phyloP scores from a whole-genome alignment of 306 rosid species.

The Cucumis sativus region Cucumber_9930_V3 NC_026657.2:771001-771500 shows the following conservation, averaged over 20 bases:
- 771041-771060: conserved; percentile 80
- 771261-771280: not conserved
- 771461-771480: not conserved
- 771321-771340: not conserved
- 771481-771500: not conserved
- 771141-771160: no score
- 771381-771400: not conserved
- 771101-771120: not conserved
- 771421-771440: not conserved
- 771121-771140: not conserved
- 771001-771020: conserved; percentile 96
- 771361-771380: not conserved
- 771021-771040: conserved; percentile 71
- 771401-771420: not conserved
- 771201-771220: no score
- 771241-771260: no score
- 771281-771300: not conserved
- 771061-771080: conserved; percentile 91
- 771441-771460: not conserved
- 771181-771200: no score
- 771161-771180: no score
- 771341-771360: not conserved
- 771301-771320: not conserved
- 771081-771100: conserved; percentile 42
- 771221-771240: no score